Evolutionary conservation across 1,139 yeast genomes (phyloP).

Genomic region (Suhomyces anneliseae): DNA sequence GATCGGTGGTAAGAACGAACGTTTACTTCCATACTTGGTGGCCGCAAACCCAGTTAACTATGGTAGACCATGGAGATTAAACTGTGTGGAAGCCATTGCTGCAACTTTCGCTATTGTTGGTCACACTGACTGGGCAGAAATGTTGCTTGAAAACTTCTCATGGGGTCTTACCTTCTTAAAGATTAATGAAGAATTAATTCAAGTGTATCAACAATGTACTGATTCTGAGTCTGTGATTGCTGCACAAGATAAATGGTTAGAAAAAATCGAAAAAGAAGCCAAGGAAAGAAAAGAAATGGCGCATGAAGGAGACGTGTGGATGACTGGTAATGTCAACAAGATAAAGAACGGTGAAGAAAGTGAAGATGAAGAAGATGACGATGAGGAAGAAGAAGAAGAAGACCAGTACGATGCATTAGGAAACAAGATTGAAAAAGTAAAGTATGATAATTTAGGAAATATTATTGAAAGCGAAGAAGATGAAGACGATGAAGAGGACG

Average conservation of each 20-base stretch:
- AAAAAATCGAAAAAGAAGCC: conserved; percentile 64
- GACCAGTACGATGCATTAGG: conserved; percentile 11
- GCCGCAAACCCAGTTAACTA: conserved; percentile 98
- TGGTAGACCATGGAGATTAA: conserved; percentile 93
- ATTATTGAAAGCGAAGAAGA: conserved; percentile 11
- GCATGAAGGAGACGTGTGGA: conserved; percentile 68
- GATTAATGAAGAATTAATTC: conserved; percentile 76
- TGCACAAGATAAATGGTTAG: conserved; percentile 80
- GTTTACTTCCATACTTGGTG: conserved; percentile 85
- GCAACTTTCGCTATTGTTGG: conserved; percentile 97
- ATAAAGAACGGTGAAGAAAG: conserved; percentile 11
- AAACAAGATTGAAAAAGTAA: conserved; percentile 9
- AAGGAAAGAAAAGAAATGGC: conserved; percentile 58
- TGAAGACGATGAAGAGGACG: conserved; percentile 6
- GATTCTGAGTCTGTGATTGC: conserved; percentile 71
- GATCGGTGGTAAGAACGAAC: conserved; percentile 88
- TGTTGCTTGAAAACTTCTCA: conserved; percentile 73
- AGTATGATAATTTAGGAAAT: conserved; percentile 18
- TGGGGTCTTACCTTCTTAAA: conserved; percentile 91
- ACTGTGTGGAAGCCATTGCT: conserved; percentile 96
- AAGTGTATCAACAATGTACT: conserved; percentile 73
- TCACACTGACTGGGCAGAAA: conserved; percentile 83
- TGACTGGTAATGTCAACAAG: conserved; percentile 74
- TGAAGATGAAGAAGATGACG: conserved; percentile 12
- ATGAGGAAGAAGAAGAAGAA: conserved; percentile 10